These are phyloP conservation scores for Chlorella sp. DNA, from an alignment of 139 green algal genomes.

Conservation along the genomic window DNA sequence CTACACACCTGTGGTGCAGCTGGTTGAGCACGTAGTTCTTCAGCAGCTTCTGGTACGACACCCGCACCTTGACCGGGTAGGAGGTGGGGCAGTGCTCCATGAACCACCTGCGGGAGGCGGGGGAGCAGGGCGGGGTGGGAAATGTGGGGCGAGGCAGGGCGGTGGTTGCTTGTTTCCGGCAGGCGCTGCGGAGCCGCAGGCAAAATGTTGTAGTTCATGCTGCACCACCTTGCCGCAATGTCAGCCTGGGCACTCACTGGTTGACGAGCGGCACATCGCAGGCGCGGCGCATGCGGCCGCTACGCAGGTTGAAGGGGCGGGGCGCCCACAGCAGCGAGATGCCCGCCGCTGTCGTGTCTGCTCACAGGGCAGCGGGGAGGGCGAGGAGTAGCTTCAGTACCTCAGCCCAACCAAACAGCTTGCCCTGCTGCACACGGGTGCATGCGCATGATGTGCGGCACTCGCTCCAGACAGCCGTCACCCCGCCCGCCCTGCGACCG, in stretches of 20 bases:
- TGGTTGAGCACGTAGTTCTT: constrained; percentile 99
- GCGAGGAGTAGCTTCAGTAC: not conserved
- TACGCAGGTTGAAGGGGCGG: constrained; percentile 92
- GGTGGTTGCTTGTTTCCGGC: too few species aligned
- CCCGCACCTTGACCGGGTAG: constrained; percentile 96
- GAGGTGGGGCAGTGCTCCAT: constrained; percentile 89
- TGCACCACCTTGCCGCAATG: too few species aligned
- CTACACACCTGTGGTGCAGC: constrained; percentile 75
- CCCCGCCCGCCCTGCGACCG: too few species aligned
- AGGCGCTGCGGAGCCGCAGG: too few species aligned
- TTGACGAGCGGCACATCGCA: constrained; percentile 97
- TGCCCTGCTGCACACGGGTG: not conserved
- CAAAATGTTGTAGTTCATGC: too few species aligned
- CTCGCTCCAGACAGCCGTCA: not conserved
- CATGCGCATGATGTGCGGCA: not conserved
- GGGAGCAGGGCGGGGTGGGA: too few species aligned
- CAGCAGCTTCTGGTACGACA: constrained; percentile 99
- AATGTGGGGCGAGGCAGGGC: too few species aligned
- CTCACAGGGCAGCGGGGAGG: constrained; percentile 63
- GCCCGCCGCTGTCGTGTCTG: constrained; percentile 88
- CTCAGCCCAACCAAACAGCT: too few species aligned
- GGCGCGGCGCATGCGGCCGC: constrained; percentile 84
- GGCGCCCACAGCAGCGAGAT: constrained; percentile 97
- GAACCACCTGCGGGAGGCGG: constrained; percentile 80
- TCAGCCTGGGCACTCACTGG: constrained; percentile 59